These are phyloP conservation scores for Candida sojae DNA, from an alignment of 1,139 yeast genomes.

Conservation along the genomic window DNA sequence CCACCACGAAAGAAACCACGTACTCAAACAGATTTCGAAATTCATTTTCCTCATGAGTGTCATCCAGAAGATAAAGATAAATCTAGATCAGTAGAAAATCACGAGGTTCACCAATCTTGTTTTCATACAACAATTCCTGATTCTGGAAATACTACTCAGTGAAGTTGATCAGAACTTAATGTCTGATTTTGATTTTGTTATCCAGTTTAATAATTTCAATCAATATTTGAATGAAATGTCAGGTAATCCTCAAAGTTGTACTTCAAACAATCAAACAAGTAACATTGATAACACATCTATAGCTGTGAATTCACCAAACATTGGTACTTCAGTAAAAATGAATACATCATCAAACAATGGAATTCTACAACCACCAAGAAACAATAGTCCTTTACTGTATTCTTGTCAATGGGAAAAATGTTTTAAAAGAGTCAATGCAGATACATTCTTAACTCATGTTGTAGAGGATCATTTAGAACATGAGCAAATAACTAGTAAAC, in stretches of 20 bases:
- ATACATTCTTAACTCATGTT: constrained; percentile 57
- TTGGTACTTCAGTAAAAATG: too few species aligned
- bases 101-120: constrained; percentile 46
- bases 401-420: constrained; percentile 65
- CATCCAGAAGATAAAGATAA: constrained; percentile 22
- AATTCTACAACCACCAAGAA: not conserved
- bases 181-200: constrained; percentile 45
- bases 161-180: constrained; percentile 18
- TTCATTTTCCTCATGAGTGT: constrained; percentile 40
- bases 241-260: not conserved
- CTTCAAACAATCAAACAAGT: not conserved
- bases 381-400: constrained; percentile 4
- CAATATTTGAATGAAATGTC: constrained; percentile 16
- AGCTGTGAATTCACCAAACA: not conserved
- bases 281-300: not conserved
- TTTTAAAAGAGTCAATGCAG: constrained; percentile 37
- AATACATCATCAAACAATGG: not conserved
- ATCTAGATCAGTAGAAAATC: constrained; percentile 14
- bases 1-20: constrained; percentile 11
- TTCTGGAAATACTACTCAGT: constrained; percentile 1
- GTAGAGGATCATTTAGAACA: constrained; percentile 54
- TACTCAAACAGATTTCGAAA: constrained; percentile 14
- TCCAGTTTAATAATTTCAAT: constrained; percentile 42
- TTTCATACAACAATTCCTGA: constrained; percentile 45
- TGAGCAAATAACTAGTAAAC: constrained; percentile 15